These are phyloP conservation scores for Nigrospora osmanthi DNA, from an alignment of 2,329 filamentous ascomycete species.

Conservation along the genomic window DNA sequence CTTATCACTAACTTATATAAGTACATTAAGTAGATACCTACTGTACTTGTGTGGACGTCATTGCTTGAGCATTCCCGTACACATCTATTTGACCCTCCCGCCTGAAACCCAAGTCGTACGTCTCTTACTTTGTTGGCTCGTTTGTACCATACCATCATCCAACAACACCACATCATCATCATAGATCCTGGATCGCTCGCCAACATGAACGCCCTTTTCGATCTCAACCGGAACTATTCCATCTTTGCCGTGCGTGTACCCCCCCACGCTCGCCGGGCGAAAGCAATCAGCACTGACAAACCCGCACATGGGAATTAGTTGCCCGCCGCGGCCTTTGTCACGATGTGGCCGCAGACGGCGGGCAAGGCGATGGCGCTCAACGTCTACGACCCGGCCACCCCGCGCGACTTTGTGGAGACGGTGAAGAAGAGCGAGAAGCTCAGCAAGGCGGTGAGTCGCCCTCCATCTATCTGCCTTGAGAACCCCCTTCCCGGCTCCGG, in stretches of 20 bases:
- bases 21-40: too few relatives aligned
- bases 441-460: background rate
- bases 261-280: background rate
- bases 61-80: too few relatives aligned
- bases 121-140: too few relatives aligned
- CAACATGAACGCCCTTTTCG: too few relatives aligned
- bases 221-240: constrained; percentile 1
- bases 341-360: background rate
- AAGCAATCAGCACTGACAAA: background rate
- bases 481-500: background rate
- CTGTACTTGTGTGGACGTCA: too few relatives aligned
- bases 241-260: background rate
- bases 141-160: too few relatives aligned
- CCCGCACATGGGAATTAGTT: background rate
- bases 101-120: too few relatives aligned
- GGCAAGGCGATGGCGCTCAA: background rate
- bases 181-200: too few relatives aligned
- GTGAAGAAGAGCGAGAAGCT: background rate
- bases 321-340: background rate
- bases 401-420: background rate
- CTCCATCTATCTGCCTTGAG: background rate
- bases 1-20: too few relatives aligned
- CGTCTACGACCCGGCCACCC: background rate
- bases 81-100: too few relatives aligned
- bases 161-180: too few relatives aligned